These are phyloP conservation scores for Trichophyton benhamiae DNA, from an alignment of 2,329 filamentous ascomycete genomes.

Conservation along the genomic window DNA sequence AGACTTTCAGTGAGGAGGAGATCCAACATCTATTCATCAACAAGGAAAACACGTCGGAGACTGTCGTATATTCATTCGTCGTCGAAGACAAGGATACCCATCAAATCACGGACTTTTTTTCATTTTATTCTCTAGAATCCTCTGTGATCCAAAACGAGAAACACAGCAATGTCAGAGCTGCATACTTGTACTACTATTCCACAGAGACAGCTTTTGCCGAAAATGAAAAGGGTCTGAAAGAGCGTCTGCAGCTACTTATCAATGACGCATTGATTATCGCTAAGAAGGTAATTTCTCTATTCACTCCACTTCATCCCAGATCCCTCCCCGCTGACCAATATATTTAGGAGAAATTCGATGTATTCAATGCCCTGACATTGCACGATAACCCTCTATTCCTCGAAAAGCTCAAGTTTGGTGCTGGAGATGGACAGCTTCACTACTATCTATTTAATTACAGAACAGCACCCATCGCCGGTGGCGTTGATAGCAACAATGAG, in stretches of 20 bases:
- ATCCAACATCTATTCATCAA: conserved; percentile 79
- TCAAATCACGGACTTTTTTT: conserved; percentile 92
- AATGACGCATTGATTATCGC: conserved; percentile 79
- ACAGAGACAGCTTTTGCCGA: conserved; percentile 59
- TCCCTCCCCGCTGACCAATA: conserved; percentile 15
- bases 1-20: conserved; percentile 67
- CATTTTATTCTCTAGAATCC: conserved; percentile 89
- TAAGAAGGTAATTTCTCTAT: conserved; percentile 47
- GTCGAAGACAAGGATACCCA: conserved; percentile 60
- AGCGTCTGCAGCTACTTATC: conserved; percentile 67
- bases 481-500: conserved; percentile 66
- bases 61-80: conserved; percentile 88
- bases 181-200: conserved; percentile 96
- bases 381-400: conserved; percentile 93
- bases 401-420: conserved; percentile 85
- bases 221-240: conserved; percentile 51
- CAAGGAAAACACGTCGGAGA: conserved; percentile 54
- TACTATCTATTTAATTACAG: conserved; percentile 98
- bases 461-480: conserved; percentile 70
- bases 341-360: conserved; percentile 62
- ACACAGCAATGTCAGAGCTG: conserved; percentile 69
- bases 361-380: conserved; percentile 89
- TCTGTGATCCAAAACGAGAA: conserved; percentile 74
- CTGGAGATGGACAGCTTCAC: conserved; percentile 86
- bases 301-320: not conserved